Conservation (phyloP, 306 rosid genomes). For the Dicorynia guianensis region DNA sequence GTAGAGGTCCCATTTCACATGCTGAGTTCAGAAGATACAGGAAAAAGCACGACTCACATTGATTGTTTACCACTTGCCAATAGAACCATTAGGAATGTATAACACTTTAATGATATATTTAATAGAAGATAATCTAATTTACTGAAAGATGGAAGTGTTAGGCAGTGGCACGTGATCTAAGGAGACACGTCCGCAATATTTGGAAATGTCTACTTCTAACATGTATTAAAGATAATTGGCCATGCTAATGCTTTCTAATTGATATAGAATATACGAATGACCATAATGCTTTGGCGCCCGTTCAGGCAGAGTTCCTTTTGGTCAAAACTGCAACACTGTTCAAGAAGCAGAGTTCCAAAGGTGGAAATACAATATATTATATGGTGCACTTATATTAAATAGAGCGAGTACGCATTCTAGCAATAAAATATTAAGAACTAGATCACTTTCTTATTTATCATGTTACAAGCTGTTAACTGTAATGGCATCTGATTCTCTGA, state of each 20-base stretch:
- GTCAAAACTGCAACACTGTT: constrained; percentile 21
- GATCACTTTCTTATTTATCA: not conserved
- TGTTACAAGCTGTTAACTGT: not conserved
- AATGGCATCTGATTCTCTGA: constrained; percentile 17
- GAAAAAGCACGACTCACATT: constrained; percentile 38
- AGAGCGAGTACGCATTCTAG: not conserved
- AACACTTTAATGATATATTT: constrained; percentile 35
- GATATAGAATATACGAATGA: constrained; percentile 6
- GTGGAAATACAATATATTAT: not conserved
- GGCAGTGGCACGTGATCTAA: constrained; percentile 42
- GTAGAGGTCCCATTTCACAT: constrained; percentile 55
- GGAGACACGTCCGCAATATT: constrained; percentile 49
- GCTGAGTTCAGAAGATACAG: constrained; percentile 45
- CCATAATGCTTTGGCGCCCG: constrained; percentile 40
- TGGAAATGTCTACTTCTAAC: constrained; percentile 42
- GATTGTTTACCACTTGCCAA: not conserved
- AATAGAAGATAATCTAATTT: constrained; percentile 22
- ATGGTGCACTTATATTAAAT: not conserved
- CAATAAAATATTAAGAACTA: not conserved
- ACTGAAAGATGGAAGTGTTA: constrained; percentile 26
- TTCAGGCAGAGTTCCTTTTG: constrained; percentile 23
- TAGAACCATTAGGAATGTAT: constrained; percentile 33
- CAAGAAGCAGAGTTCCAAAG: not conserved
- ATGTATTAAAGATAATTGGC: not conserved
- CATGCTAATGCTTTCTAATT: constrained; percentile 11